Percentiles rank a stretch among this genome's conserved stretches.
phyloP scores from a whole-genome alignment of 345 rosid genomes.

The Turnera subulata region DNA sequence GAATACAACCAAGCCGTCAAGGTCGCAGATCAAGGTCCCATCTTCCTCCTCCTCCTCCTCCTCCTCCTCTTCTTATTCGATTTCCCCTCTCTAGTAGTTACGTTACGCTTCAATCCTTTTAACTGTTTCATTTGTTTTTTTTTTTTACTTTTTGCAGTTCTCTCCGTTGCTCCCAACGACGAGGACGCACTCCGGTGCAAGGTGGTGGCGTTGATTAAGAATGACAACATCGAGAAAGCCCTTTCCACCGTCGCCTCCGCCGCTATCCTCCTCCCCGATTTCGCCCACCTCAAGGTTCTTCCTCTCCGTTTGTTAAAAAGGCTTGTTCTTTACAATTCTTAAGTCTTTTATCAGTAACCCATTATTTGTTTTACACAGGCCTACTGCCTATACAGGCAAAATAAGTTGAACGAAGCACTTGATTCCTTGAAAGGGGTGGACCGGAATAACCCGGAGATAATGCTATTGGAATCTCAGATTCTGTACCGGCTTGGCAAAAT shows the following conservation, averaged over 20 bases:
- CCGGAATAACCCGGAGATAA: slow-evolving; percentile 39
- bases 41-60: not conserved
- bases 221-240: slow-evolving; percentile 63
- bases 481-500: slow-evolving; percentile 68
- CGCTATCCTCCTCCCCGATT: slow-evolving; percentile 43
- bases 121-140: not conserved
- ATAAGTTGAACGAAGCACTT: slow-evolving; percentile 76
- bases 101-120: too few relatives aligned
- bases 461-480: slow-evolving; percentile 84
- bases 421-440: slow-evolving; percentile 50
- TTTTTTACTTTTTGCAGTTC: slow-evolving; percentile 40
- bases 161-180: slow-evolving; percentile 60
- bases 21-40: slow-evolving; percentile 13
- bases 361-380: slow-evolving; percentile 40
- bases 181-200: slow-evolving; percentile 90
- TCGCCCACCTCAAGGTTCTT: slow-evolving; percentile 58
- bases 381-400: slow-evolving; percentile 86
- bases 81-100: too few relatives aligned
- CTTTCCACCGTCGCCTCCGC: slow-evolving; percentile 52
- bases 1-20: slow-evolving; percentile 55
- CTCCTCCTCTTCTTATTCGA: not conserved
- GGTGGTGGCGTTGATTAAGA: slow-evolving; percentile 69
- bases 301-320: too few relatives aligned
- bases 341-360: too few relatives aligned
- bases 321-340: not conserved